Conservation (phyloP, 371 early-diverging fungal genomes). For the Chytridiales sp. region DNA sequence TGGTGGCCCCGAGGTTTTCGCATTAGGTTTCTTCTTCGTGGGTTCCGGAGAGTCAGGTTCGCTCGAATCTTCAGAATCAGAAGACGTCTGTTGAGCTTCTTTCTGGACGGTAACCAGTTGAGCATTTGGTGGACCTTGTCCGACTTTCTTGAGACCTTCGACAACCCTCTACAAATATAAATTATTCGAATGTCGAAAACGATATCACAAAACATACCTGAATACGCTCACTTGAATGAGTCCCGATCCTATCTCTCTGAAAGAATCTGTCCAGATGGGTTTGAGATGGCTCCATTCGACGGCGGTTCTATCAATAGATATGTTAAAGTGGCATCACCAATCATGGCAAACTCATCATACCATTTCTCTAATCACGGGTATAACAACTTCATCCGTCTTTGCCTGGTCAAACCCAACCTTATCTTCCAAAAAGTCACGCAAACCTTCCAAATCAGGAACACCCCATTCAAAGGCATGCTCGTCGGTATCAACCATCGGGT, state of each 20-base stretch:
- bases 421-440: slow-evolving; percentile 64
- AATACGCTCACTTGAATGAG: slow-evolving; percentile 1
- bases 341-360: slow-evolving; percentile 12
- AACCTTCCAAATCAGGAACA: slow-evolving; percentile 72
- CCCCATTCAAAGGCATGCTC: slow-evolving; percentile 77
- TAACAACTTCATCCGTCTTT: slow-evolving; percentile 63
- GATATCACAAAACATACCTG: background rate
- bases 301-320: background rate
- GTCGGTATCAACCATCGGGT: slow-evolving; percentile 76
- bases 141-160: slow-evolving; percentile 1
- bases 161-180: slow-evolving; percentile 8
- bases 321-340: background rate
- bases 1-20: no score
- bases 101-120: no score
- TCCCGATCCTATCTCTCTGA: background rate
- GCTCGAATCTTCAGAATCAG: no score
- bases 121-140: no score
- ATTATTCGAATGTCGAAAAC: background rate
- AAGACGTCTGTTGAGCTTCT: background rate
- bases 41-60: no score
- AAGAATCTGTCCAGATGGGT: slow-evolving; percentile 1
- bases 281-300: background rate
- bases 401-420: slow-evolving; percentile 54
- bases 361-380: slow-evolving; percentile 81
- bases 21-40: no score